Evolutionary conservation across 2,329 filamentous ascomycete species (phyloP), one percentile per base, ranked within the genome.

Genomic region (Diaporthe citriasiana): DNA sequence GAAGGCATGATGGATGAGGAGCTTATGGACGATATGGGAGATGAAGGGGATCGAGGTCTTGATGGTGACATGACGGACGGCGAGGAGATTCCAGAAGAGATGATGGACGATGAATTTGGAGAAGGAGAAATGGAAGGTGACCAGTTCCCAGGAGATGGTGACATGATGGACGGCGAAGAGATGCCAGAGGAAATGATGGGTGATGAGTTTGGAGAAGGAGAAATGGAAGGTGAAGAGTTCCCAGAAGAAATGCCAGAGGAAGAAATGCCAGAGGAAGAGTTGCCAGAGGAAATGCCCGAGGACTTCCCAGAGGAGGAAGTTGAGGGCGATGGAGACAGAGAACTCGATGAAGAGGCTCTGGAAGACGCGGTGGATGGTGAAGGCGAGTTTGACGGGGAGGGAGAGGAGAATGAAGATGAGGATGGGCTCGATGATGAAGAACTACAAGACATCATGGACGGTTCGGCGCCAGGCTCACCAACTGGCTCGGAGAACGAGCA

Each of bases 401-500:
- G 30, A n/a, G 55, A 57, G 9, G 33, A 51, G 4, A 19, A 17
- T 5, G 40, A 50, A 1, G 71, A 63, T 2, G 45, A 47, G 3
- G 60, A 53, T 6, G 71, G 45, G 19, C 45, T 70, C 33, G 65
- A 70, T 5, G 63, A 51, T 33, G 71, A 35, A 22, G 63, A 9
- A 4, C 56, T 71, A 2, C 33, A 47, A 56, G 42, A 15, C 9
- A 60, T 53, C 35, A 59, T 73, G 53, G 40, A 60, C 27, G 56
- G 71, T 15, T 65, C 51, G 17, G 25, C 50, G 4, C 71, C 59
- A 5, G 56, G 57, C 19, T 75, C 74, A 30, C 74, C 74, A 8
- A 70, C 66, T 12, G 72, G 19, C 57, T 69, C 59, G n/a, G 66
- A 71, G 8, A 45, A 35, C 27, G 71, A 38, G 15, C 71, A 53